A percentile compares a stretch with the other conserved stretches of the same genome.
Conservation (phyloP, 768 basidiomycete species). For the Kwoniella sp. region DNA sequence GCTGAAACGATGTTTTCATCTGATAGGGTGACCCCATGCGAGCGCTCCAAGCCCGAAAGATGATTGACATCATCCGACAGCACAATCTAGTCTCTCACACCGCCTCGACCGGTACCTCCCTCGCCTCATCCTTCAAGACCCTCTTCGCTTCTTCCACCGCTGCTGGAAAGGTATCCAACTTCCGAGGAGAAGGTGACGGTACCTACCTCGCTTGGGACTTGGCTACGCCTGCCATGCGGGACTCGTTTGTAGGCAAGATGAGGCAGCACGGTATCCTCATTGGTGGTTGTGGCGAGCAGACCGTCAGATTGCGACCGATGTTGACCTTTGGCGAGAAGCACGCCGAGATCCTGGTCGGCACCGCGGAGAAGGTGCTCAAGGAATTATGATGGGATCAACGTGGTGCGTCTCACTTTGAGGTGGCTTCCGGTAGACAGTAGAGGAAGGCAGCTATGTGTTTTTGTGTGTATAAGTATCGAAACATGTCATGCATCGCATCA, state of each 20-base stretch:
- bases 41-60: slow-evolving; percentile 56
- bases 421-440: too few relatives aligned
- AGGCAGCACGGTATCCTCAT: slow-evolving; percentile 56
- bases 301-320: slow-evolving; percentile 54
- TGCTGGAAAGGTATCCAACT: slow-evolving; percentile 38
- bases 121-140: slow-evolving; percentile 18
- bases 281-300: slow-evolving; percentile 52
- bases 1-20: too few relatives aligned
- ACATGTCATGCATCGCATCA: slow-evolving; percentile 1
- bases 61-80: slow-evolving; percentile 56
- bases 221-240: slow-evolving; percentile 40
- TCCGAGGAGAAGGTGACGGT: slow-evolving; percentile 55
- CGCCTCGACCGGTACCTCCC: slow-evolving; percentile 46
- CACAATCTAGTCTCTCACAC: slow-evolving; percentile 56
- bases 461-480: neutral
- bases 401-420: too few relatives aligned
- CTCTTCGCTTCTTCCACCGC: slow-evolving; percentile 13
- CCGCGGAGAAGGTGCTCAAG: slow-evolving; percentile 33
- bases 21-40: slow-evolving; percentile 56
- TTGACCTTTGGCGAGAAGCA: slow-evolving; percentile 56
- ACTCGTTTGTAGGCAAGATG: slow-evolving; percentile 53
- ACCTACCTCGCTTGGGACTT: slow-evolving; percentile 59
- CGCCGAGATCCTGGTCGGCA: slow-evolving; percentile 42
- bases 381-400: slow-evolving; percentile 24
- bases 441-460: neutral